Evolutionary conservation across 176 grass and related monocot genomes (phyloP), one percentile per base, ranked within the genome.

Genomic region (Phyllostachys edulis): DNA sequence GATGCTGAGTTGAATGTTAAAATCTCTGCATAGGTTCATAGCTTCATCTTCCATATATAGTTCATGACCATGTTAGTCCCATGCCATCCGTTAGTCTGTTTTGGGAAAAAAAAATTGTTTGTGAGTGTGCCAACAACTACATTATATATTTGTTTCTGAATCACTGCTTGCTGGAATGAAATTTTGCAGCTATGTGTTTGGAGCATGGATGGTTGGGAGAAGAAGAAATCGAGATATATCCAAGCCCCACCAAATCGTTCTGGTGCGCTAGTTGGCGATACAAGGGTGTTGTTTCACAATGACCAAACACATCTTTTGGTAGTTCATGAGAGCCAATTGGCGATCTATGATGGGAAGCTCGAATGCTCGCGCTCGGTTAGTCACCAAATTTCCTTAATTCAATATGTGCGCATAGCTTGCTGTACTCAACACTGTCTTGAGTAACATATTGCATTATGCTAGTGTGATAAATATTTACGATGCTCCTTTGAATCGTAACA

Each of bases 151-250:
- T 72, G 6, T 81, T 70, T 34, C 9, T 36, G 40, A 55, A 36
- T 82, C 84, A 47, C 57, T 60, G 10, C 16, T 75, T 71, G 49
- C 16, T 85, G 15, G 6, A 69, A 55, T 69, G 52, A 77, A 88
- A 85, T 64, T 63, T 77, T 88, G 80, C 89, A 98, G 96, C 69
- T 98, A 65, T 98, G 93, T 15, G 83, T 95, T 50, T 98, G 93
- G 96, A 98, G 89, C 74, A 98, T 96, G 75, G 96, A 98, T 89
- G 89, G 93, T 24, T 98, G 96, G 96, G 96, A 98, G 78, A 96
- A 96, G 78, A 98, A 98, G 80, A 98, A 94, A 69, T 82, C 96
- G 6, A 85, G 91, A 86, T 96, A 88, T 72, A 98, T 98, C 64
- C 96, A 96, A 75, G 60, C 83, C 34, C 88, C 89, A 6, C 29